These are phyloP conservation scores for Penstemon eatonii DNA, from an alignment of 257 asterid genomes.

Conservation along the genomic window DNA sequence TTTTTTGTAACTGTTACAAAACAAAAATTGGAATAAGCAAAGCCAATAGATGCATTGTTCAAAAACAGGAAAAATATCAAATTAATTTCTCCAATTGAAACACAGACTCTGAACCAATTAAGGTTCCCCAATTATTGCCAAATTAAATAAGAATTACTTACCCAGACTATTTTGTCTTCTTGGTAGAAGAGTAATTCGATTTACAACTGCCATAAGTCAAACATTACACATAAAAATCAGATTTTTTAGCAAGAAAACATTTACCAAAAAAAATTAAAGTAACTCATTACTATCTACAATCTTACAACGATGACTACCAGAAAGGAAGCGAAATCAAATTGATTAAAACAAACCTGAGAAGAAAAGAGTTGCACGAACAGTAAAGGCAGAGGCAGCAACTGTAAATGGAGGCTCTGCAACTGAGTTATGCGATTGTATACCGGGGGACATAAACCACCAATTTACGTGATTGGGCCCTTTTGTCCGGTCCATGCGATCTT, in stretches of 20 bases:
- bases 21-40: no score
- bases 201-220: conserved; percentile 31
- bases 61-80: neutral
- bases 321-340: neutral
- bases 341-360: conserved; percentile 1
- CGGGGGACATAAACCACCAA: neutral
- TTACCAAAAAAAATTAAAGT: neutral
- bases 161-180: conserved; percentile 41
- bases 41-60: no score
- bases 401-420: neutral
- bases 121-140: neutral
- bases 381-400: conserved; percentile 21
- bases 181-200: conserved; percentile 13
- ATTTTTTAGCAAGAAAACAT: neutral
- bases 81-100: neutral
- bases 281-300: neutral
- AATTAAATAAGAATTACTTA: conserved; percentile 10
- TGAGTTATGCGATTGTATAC: conserved; percentile 8
- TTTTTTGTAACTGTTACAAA: no score
- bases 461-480: neutral
- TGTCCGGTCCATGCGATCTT: conserved; percentile 6
- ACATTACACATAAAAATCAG: neutral
- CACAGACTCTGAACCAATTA: neutral
- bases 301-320: neutral
- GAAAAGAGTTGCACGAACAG: neutral